A percentile compares a stretch with the other conserved stretches of the same genome.
phyloP scores from a whole-genome alignment of 2,329 filamentous ascomycete genomes.

The Fusarium sp. region DNA sequence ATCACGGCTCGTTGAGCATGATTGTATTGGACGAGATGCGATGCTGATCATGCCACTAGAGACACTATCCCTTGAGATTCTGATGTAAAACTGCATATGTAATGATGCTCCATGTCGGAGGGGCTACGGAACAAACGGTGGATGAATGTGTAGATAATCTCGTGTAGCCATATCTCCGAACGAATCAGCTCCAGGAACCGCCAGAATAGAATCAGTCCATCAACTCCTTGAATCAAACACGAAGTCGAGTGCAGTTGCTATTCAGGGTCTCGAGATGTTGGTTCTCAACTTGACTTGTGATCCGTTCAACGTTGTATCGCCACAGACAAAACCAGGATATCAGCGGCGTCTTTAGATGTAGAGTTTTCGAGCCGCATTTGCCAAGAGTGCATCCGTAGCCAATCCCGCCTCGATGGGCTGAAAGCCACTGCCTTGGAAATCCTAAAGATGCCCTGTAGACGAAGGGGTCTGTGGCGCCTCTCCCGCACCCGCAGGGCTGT shows the following conservation, averaged over 20 bases:
- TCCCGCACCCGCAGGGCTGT: conserved; percentile 15
- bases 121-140: conserved; percentile 2
- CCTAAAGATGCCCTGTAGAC: neutral
- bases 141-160: conserved; percentile 12
- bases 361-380: conserved; percentile 36
- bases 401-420: conserved; percentile 25
- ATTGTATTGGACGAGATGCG: neutral
- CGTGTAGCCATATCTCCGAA: conserved; percentile 6
- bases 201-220: conserved; percentile 21
- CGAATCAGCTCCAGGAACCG: neutral
- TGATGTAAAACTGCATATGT: conserved; percentile 33
- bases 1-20: conserved; percentile 5
- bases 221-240: neutral
- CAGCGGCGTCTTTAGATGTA: neutral
- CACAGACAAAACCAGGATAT: conserved; percentile 19
- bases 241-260: neutral
- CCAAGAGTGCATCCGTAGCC: conserved; percentile 24
- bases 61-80: conserved; percentile 17
- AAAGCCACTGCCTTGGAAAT: conserved; percentile 24
- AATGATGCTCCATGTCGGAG: conserved; percentile 21
- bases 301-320: conserved; percentile 35
- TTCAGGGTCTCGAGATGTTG: neutral
- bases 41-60: conserved; percentile 6
- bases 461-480: conserved; percentile 23
- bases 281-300: neutral